Conservation (phyloP, 192 early-diverging fungal species). For the Backusella parvicylindrica region DNA sequence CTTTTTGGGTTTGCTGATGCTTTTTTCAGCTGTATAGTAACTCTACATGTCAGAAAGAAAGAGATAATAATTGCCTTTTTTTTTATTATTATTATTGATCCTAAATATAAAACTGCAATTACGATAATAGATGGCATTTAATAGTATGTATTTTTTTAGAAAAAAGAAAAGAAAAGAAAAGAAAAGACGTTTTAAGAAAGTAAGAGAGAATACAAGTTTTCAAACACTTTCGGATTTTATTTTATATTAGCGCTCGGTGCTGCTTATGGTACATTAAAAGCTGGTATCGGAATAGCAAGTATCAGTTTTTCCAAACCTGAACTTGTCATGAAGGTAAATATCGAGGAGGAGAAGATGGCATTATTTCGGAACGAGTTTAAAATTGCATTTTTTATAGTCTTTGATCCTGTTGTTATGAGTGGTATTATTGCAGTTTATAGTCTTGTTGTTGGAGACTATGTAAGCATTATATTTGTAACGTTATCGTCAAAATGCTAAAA, state of each 20-base stretch:
- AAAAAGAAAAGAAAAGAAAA: no score
- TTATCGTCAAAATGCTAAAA: no score
- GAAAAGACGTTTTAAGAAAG: neutral
- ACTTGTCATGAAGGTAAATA: constrained; percentile 69
- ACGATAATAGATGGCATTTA: constrained; percentile 21
- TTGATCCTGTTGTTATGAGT: constrained; percentile 96
- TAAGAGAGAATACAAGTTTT: neutral
- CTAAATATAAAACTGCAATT: no score
- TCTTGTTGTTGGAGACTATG: constrained; percentile 88
- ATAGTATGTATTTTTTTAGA: constrained; percentile 15
- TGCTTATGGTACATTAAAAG: constrained; percentile 90
- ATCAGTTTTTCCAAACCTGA: constrained; percentile 87
- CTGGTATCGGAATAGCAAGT: constrained; percentile 84
- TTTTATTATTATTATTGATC: neutral
- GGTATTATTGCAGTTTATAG: constrained; percentile 99
- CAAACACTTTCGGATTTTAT: neutral
- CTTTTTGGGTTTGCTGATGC: constrained; percentile 93
- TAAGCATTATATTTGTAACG: constrained; percentile 65
- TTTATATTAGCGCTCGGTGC: constrained; percentile 67
- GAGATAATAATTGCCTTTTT: neutral
- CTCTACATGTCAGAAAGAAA: neutral
- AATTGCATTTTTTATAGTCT: constrained; percentile 21
- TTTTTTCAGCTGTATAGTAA: constrained; percentile 76
- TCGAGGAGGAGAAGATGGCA: neutral
- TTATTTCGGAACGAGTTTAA: no score